phyloP scores from a whole-genome alignment of 2,329 filamentous ascomycete genomes.

The Colletotrichum shisoi region DNA sequence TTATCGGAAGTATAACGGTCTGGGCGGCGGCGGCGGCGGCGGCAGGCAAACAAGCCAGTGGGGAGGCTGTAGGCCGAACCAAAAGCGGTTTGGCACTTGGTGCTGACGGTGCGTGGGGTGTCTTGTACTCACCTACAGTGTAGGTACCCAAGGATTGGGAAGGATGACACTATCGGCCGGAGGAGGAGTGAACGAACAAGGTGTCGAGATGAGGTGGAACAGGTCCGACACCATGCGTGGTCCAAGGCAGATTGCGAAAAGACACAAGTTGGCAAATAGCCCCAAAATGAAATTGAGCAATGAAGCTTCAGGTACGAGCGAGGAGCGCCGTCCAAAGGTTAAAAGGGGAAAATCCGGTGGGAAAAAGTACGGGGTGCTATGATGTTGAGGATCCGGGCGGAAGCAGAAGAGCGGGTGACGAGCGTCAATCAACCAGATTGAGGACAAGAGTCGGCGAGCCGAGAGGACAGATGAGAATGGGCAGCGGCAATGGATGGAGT shows the following conservation, averaged over 20 bases:
- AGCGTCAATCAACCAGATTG: neutral
- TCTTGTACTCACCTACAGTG: neutral
- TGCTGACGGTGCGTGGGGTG: neutral
- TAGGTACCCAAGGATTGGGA: neutral
- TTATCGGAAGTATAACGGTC: slow-evolving; percentile 36
- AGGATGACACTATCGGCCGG: slow-evolving; percentile 4
- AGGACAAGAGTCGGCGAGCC: neutral
- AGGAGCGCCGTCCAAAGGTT: slow-evolving; percentile 12
- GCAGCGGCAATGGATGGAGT: slow-evolving; percentile 5
- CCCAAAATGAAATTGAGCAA: too few relatives aligned
- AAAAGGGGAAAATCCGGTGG: neutral
- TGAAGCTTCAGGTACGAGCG: neutral
- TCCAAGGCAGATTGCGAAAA: too few relatives aligned
- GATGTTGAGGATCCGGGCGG: neutral
- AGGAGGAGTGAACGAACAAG: neutral
- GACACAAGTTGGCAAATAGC: too few relatives aligned
- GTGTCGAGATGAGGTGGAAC: slow-evolving; percentile 4
- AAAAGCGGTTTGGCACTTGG: slow-evolving; percentile 24
- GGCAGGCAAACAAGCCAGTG: slow-evolving; percentile 7
- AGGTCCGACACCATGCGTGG: too few relatives aligned
- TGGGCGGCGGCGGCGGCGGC: slow-evolving; percentile 17
- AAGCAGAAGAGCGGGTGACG: neutral
- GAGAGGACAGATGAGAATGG: neutral
- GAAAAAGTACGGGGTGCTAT: neutral
- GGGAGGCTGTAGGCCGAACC: slow-evolving; percentile 34